Evolutionary conservation across 495 filamentous ascomycete genomes (phyloP).

Genomic region (Poronia punctata): DNA sequence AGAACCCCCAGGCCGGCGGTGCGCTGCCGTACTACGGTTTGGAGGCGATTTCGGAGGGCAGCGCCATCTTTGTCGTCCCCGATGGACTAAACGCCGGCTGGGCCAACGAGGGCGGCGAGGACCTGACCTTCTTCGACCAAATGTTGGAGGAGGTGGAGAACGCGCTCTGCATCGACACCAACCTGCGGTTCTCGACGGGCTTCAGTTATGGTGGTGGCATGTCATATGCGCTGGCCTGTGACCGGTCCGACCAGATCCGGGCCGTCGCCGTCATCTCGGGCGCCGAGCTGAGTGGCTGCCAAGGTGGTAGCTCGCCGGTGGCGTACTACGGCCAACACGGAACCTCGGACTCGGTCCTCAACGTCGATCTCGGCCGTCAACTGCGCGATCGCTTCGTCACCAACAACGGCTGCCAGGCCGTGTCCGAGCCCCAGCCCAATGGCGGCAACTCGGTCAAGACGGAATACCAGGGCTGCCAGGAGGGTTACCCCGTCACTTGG

Average conservation of each 20-base stretch:
- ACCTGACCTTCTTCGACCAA: constrained; percentile 27
- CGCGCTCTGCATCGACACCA: constrained; percentile 29
- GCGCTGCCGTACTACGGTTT: constrained; percentile 26
- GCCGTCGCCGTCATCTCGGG: constrained; percentile 35
- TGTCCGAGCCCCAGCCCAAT: background rate
- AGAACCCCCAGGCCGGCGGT: no score
- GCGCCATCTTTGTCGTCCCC: constrained; percentile 30
- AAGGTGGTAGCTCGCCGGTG: constrained; percentile 35
- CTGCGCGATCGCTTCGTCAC: constrained; percentile 34
- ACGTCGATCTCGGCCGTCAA: constrained; percentile 25
- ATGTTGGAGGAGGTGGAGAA: constrained; percentile 20
- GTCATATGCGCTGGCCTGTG: constrained; percentile 36
- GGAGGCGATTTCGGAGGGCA: constrained; percentile 18
- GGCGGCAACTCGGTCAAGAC: constrained; percentile 22
- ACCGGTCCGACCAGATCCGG: constrained; percentile 29
- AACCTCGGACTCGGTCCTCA: constrained; percentile 31
- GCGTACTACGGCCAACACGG: constrained; percentile 42
- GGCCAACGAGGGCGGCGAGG: constrained; percentile 29
- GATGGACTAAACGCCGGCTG: constrained; percentile 29
- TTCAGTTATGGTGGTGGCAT: constrained; percentile 36
- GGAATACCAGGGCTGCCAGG: constrained; percentile 21
- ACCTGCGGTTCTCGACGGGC: constrained; percentile 28
- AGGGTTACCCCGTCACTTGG: constrained; percentile 24
- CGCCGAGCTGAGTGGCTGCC: constrained; percentile 33
- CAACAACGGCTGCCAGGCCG: constrained; percentile 31